phyloP scores from a whole-genome alignment of 345 rosid genomes.

The Eutrema heterophyllum region DNA sequence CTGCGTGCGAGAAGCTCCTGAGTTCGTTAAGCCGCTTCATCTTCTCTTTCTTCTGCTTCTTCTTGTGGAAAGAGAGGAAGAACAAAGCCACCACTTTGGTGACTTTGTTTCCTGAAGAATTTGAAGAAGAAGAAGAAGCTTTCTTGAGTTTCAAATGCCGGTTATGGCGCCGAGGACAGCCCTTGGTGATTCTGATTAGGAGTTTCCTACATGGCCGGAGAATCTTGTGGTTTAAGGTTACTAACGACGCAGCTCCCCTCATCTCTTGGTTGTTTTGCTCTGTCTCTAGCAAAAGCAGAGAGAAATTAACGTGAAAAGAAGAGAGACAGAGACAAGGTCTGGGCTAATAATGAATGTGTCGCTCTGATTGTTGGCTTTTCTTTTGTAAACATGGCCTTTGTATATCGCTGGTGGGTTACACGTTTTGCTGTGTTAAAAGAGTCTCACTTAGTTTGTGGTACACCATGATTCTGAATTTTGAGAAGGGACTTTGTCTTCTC shows the following conservation, averaged over 20 bases:
- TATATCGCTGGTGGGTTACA: conserved; percentile 27
- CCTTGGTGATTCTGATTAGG: conserved; percentile 22
- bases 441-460: conserved; percentile 29
- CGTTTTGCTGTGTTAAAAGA: conserved; percentile 15
- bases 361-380: neutral
- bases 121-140: conserved; percentile 19
- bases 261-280: neutral
- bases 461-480: conserved; percentile 19
- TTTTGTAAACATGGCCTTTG: conserved; percentile 17
- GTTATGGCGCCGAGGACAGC: conserved; percentile 24
- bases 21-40: conserved; percentile 36
- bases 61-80: conserved; percentile 36
- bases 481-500: conserved; percentile 1
- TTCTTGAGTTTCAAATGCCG: conserved; percentile 34
- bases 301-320: neutral
- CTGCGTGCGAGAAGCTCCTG: conserved; percentile 31
- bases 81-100: conserved; percentile 33
- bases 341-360: neutral
- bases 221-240: conserved; percentile 33
- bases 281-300: neutral
- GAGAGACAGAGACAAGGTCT: neutral
- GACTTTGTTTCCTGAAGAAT: conserved; percentile 22
- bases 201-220: conserved; percentile 34
- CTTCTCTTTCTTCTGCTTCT: conserved; percentile 36
- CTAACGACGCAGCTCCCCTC: conserved; percentile 18